Evolutionary conservation across 768 basidiomycete genomes (phyloP), one percentile per base, ranked within the genome.

Genomic region (Suillus placidus): DNA sequence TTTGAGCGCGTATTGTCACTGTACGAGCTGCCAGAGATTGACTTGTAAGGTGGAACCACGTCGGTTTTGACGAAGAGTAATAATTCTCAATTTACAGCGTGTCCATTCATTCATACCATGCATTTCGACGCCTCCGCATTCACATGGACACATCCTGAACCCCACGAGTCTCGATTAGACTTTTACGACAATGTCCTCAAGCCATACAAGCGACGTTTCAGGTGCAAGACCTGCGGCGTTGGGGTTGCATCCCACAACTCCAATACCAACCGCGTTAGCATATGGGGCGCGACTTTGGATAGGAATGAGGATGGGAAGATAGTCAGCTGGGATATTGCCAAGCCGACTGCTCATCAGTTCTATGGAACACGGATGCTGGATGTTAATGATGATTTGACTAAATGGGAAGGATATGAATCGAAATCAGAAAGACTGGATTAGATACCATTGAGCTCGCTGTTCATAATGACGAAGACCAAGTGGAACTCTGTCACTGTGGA

Each of bases 1-100:
- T 4, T 76, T 86, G 40, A 85, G 84, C 67, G 88, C 86, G 6
- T 90, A 86, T 70, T 91, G 88, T 67, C 90, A 91, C 70, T 92
- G 90, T 71, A 87, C 86, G 4, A 73, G 83, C n/a, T 92, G 90
- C 70, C 90, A 91, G 73, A 78, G 83, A 47, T 72, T 89, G 60
- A 85, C 77, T 68, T 86, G 88, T 84, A 71, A 64, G 79, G 66
- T 57, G 40, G 40, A 34, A 35, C 47, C 61, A 18, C 4, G 37
- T 61, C 30, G 42, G 14, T 56, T 32, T 47, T 32, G 60, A 63
- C 47, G 61, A 66, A 69, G 47, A 45, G 26, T 58, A 52, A 45
- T 30, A n/a, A 64, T 35, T n/a, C n/a, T 51, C 37, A 16, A 32
- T 43, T 13, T 35, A 23, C 61, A 89, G 88, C 81, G 4, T 85